Conservation (phyloP, 108 stramenopile species). For the Nitzschia sp. region DNA sequence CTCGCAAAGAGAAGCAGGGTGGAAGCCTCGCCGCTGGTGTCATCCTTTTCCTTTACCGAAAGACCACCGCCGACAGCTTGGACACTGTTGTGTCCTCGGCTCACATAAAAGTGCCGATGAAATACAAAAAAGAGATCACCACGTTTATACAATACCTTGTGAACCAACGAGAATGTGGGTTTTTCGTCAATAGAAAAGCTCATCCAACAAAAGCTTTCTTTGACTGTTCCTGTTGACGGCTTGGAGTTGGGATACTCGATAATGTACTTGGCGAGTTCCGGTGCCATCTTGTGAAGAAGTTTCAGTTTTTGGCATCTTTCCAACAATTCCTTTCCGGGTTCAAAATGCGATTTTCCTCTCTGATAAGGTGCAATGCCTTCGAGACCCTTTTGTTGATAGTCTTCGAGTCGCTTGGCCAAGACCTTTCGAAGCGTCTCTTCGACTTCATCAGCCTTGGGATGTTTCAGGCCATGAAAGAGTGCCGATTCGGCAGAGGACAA, state of each 20-base stretch:
- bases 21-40: not conserved
- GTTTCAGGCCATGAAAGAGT: conserved; percentile 33
- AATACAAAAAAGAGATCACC: conserved; percentile 43
- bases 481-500: conserved; percentile 50
- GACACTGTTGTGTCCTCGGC: conserved; percentile 56
- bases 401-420: conserved; percentile 41
- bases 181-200: conserved; percentile 59
- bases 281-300: conserved; percentile 35
- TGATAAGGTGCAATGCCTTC: conserved; percentile 50
- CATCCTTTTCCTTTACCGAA: conserved; percentile 31
- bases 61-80: conserved; percentile 51
- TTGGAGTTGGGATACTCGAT: conserved; percentile 55
- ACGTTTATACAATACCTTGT: conserved; percentile 37
- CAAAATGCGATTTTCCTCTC: conserved; percentile 36
- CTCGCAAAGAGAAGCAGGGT: conserved; percentile 48
- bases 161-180: conserved; percentile 51
- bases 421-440: conserved; percentile 41
- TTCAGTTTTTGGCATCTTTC: conserved; percentile 35
- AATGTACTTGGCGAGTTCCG: conserved; percentile 40
- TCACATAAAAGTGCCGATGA: conserved; percentile 58
- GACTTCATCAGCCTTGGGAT: conserved; percentile 37
- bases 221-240: conserved; percentile 28
- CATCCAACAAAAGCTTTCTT: conserved; percentile 57
- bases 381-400: conserved; percentile 47
- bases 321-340: conserved; percentile 44